Percentiles rank a stretch among this genome's conserved stretches.
phyloP scores from a whole-genome alignment of 2,329 filamentous ascomycete genomes.

The Nothopassalora personata region DNA sequence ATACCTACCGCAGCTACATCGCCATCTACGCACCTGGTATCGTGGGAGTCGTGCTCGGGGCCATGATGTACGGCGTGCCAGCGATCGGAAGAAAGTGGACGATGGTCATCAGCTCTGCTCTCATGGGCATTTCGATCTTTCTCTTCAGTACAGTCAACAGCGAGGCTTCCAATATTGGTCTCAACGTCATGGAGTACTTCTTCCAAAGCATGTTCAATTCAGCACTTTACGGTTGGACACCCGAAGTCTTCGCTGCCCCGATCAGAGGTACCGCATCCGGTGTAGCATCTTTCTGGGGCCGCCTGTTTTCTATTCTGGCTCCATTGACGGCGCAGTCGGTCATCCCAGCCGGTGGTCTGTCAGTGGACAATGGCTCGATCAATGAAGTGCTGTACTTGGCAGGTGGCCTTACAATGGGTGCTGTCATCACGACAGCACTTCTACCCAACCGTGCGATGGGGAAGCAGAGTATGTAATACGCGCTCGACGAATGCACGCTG shows the following conservation, averaged over 20 bases:
- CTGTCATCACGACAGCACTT: slow-evolving; percentile 47
- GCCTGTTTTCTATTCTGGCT: slow-evolving; percentile 54
- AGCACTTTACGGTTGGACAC: slow-evolving; percentile 49
- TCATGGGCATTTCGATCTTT: slow-evolving; percentile 44
- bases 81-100: slow-evolving; percentile 42
- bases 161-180: slow-evolving; percentile 44
- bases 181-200: slow-evolving; percentile 50
- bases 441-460: slow-evolving; percentile 41
- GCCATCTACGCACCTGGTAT: slow-evolving; percentile 52
- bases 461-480: slow-evolving; percentile 30
- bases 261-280: slow-evolving; percentile 45
- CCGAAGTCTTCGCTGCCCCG: slow-evolving; percentile 40
- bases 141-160: slow-evolving; percentile 44
- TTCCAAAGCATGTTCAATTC: slow-evolving; percentile 51
- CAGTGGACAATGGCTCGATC: slow-evolving; percentile 26
- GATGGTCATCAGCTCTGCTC: slow-evolving; percentile 40
- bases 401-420: slow-evolving; percentile 50
- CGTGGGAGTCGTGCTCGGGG: slow-evolving; percentile 48
- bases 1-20: slow-evolving; percentile 50
- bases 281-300: slow-evolving; percentile 54
- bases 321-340: slow-evolving; percentile 51
- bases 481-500: not conserved
- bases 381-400: slow-evolving; percentile 54
- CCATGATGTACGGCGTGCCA: slow-evolving; percentile 46
- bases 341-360: slow-evolving; percentile 17